phyloP scores from a whole-genome alignment of 176 grass and related monocot genomes.

The Thalia dealbata region DNA sequence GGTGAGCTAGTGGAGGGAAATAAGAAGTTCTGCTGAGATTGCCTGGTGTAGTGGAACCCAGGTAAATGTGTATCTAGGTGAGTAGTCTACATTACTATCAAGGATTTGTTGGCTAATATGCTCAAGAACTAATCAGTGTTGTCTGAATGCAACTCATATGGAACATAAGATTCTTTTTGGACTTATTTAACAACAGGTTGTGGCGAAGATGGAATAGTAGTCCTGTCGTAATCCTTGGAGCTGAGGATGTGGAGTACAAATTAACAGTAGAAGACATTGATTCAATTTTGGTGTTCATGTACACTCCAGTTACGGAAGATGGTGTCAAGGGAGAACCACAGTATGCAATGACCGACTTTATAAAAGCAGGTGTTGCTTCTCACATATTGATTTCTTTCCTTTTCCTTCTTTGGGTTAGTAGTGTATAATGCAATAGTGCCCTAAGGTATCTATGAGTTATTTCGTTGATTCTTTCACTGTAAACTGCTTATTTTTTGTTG shows the following conservation, averaged over 20 bases:
- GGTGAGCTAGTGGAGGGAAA: slow-evolving; percentile 95
- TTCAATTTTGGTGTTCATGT: slow-evolving; percentile 89
- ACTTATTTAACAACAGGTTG: slow-evolving; percentile 50
- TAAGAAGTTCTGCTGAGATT: slow-evolving; percentile 73
- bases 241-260: slow-evolving; percentile 70
- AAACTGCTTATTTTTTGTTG: not conserved
- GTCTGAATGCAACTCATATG: not conserved
- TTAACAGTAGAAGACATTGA: slow-evolving; percentile 65
- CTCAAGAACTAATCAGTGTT: slow-evolving; percentile 5
- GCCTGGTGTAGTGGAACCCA: slow-evolving; percentile 88
- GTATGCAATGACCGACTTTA: slow-evolving; percentile 67
- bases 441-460: not conserved
- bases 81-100: slow-evolving; percentile 12
- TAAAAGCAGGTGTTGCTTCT: slow-evolving; percentile 67
- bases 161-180: slow-evolving; percentile 16
- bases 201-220: slow-evolving; percentile 60
- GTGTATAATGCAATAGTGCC: not conserved
- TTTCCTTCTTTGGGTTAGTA: not conserved
- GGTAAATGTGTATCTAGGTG: slow-evolving; percentile 84
- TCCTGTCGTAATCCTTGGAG: slow-evolving; percentile 55
- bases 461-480: not conserved
- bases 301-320: slow-evolving; percentile 73
- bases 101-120: not conserved
- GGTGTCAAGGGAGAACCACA: slow-evolving; percentile 75
- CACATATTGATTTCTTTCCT: not conserved